phyloP scores from a whole-genome alignment of 2,329 filamentous ascomycete species.

The Fusarium beomiforme region DNA sequence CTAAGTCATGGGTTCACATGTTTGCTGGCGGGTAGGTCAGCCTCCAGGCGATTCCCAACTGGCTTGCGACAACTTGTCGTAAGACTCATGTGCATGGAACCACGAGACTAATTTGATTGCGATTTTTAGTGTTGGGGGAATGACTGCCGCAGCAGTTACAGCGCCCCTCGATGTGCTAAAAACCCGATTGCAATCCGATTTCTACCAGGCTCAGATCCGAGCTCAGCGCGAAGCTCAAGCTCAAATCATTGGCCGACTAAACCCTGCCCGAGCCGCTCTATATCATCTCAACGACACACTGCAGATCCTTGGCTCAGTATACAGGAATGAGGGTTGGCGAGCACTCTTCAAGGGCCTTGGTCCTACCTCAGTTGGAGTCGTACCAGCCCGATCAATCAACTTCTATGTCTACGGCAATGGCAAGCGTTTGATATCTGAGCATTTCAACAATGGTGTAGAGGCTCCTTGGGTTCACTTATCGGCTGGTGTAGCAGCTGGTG shows the following conservation, averaged over 20 bases:
- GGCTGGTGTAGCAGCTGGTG: conserved; percentile 80
- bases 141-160: conserved; percentile 92
- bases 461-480: conserved; percentile 80
- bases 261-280: conserved; percentile 71
- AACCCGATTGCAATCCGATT: conserved; percentile 92
- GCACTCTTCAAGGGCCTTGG: conserved; percentile 94
- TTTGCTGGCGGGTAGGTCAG: conserved; percentile 83
- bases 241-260: conserved; percentile 59
- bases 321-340: conserved; percentile 82
- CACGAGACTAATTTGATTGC: conserved; percentile 22
- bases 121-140: conserved; percentile 77
- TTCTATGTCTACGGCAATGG: conserved; percentile 95
- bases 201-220: conserved; percentile 86
- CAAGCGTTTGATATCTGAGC: conserved; percentile 81
- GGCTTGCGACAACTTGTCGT: not conserved
- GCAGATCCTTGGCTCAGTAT: conserved; percentile 84
- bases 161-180: conserved; percentile 94
- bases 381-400: conserved; percentile 90
- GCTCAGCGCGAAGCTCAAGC: conserved; percentile 71
- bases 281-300: conserved; percentile 87
- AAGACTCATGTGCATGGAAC: not conserved
- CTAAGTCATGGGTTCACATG: conserved; percentile 91
- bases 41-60: not conserved
- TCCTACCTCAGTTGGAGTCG: conserved; percentile 88
- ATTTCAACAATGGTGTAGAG: conserved; percentile 76